These are phyloP conservation scores for Penicillium chermesinum DNA, from an alignment of 495 filamentous ascomycete species.

Conservation along the genomic window DNA sequence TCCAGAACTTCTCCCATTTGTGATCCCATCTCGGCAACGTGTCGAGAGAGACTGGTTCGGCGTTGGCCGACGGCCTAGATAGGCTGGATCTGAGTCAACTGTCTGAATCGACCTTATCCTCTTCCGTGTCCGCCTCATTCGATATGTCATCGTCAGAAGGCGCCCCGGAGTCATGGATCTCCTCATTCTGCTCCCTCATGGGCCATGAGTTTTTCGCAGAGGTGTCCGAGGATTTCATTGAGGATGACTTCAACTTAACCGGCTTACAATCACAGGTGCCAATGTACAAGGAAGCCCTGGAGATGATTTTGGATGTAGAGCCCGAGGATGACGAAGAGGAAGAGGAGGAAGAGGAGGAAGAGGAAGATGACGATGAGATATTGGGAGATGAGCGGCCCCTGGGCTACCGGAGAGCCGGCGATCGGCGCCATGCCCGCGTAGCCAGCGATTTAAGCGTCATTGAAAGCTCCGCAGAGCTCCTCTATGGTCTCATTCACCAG, in stretches of 20 bases:
- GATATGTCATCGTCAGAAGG: constrained; percentile 69
- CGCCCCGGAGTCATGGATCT: constrained; percentile 92
- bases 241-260: constrained; percentile 98
- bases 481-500: constrained; percentile 97
- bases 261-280: constrained; percentile 91
- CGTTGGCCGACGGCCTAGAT: constrained; percentile 49
- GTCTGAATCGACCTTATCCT: constrained; percentile 46
- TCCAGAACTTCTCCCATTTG: constrained; percentile 8
- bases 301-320: constrained; percentile 99
- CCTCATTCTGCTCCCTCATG: constrained; percentile 88
- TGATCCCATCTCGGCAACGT: constrained; percentile 43
- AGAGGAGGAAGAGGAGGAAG: constrained; percentile 66
- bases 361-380: constrained; percentile 72
- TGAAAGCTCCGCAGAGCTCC: constrained; percentile 92
- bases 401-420: constrained; percentile 53
- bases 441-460: constrained; percentile 90
- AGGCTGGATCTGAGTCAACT: constrained; percentile 50
- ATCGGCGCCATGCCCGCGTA: constrained; percentile 79
- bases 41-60: constrained; percentile 49
- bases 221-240: constrained; percentile 97
- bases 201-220: constrained; percentile 99
- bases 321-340: constrained; percentile 89
- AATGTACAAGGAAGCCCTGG: constrained; percentile 95
- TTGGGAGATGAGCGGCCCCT: constrained; percentile 60
- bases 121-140: constrained; percentile 45